Conservation (phyloP, 164 flowering plant species). For the Liquidambar formosana region DNA sequence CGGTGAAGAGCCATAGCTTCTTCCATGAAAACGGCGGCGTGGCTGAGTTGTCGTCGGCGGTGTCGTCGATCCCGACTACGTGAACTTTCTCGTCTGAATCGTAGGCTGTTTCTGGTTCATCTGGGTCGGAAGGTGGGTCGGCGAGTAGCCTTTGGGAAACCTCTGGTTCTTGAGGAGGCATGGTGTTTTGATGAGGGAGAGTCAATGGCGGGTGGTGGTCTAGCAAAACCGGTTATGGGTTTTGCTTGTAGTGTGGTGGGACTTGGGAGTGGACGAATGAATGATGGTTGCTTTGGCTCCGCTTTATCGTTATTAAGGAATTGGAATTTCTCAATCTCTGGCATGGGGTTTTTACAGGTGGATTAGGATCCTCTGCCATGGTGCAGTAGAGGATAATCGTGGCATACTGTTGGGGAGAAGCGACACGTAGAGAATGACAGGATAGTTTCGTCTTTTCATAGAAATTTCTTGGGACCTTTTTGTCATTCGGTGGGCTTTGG, state of each 20-base stretch:
- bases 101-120: conserved; percentile 45
- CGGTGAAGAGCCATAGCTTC: conserved; percentile 79
- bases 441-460: no score
- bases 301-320: conserved; percentile 19
- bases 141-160: conserved; percentile 11
- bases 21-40: conserved; percentile 75
- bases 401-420: not conserved
- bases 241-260: not conserved
- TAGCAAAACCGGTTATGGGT: not conserved
- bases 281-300: not conserved
- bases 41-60: conserved; percentile 11
- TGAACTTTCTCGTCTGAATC: conserved; percentile 47
- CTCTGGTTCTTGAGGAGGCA: conserved; percentile 13
- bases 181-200: not conserved
- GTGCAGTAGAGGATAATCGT: not conserved
- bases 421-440: no score
- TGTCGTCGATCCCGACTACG: conserved; percentile 38
- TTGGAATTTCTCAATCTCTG: no score
- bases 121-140: not conserved
- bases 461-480: no score
- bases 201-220: not conserved
- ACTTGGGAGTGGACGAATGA: no score
- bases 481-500: no score
- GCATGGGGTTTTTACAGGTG: no score
- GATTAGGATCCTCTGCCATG: no score